phyloP scores from a whole-genome alignment of 2,329 filamentous ascomycete genomes.

The Microdochium nivale region DNA sequence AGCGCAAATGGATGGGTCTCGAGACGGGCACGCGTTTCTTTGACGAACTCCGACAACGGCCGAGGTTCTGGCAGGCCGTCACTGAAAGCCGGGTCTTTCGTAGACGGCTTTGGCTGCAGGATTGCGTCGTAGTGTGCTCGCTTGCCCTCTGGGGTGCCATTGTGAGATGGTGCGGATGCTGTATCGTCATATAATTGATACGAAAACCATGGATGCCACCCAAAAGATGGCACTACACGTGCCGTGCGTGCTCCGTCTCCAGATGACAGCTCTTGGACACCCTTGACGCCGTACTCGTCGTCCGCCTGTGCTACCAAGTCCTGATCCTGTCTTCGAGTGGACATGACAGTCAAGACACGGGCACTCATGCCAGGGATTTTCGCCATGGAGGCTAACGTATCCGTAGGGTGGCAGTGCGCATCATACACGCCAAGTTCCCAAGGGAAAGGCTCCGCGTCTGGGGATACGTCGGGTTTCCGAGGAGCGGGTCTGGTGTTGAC shows the following conservation, averaged over 20 bases:
- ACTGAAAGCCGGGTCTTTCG: slow-evolving; percentile 32
- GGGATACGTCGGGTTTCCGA: background rate
- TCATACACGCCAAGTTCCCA: slow-evolving; percentile 68
- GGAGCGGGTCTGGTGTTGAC: slow-evolving; percentile 2
- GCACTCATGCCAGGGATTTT: slow-evolving; percentile 58
- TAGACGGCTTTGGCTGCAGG: slow-evolving; percentile 43
- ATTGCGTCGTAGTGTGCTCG: slow-evolving; percentile 57
- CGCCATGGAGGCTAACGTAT: slow-evolving; percentile 56
- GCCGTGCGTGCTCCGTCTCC: slow-evolving; percentile 3
- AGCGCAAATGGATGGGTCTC: slow-evolving; percentile 52
- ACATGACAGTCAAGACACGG: slow-evolving; percentile 63
- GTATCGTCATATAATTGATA: slow-evolving; percentile 63
- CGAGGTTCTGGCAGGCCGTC: slow-evolving; percentile 48
- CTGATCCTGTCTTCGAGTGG: slow-evolving; percentile 68
- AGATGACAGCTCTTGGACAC: slow-evolving; percentile 11
- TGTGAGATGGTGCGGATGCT: slow-evolving; percentile 25
- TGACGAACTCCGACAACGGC: slow-evolving; percentile 49
- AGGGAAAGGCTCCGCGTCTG: slow-evolving; percentile 38
- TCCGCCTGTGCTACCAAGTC: slow-evolving; percentile 59
- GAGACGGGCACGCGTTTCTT: slow-evolving; percentile 46
- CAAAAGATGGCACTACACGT: slow-evolving; percentile 62
- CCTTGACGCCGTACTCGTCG: slow-evolving; percentile 38
- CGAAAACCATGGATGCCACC: slow-evolving; percentile 85
- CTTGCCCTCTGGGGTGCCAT: slow-evolving; percentile 29
- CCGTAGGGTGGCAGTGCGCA: slow-evolving; percentile 78